phyloP scores from a whole-genome alignment of 768 basidiomycete species.

The Mycena epipterygia region DNA sequence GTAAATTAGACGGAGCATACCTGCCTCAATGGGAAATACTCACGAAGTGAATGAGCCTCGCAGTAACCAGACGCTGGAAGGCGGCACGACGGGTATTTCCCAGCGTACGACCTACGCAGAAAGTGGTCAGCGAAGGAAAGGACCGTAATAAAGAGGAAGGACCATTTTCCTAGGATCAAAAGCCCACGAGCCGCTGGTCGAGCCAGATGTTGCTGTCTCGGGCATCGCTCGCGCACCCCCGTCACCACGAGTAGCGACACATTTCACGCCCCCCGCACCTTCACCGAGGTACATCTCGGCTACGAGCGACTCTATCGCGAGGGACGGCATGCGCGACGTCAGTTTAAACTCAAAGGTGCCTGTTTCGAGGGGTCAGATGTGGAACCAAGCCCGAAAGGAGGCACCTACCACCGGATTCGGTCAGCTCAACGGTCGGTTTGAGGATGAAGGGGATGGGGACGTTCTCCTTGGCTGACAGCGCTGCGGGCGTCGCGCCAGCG shows the following conservation, averaged over 20 bases:
- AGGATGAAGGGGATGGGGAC: slow-evolving; percentile 67
- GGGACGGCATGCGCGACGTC: slow-evolving; percentile 72
- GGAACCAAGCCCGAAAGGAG: not conserved
- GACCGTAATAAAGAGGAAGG: not conserved
- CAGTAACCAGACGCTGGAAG: slow-evolving; percentile 79
- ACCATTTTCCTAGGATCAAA: slow-evolving; percentile 82
- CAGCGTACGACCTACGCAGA: slow-evolving; percentile 74
- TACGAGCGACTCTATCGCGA: slow-evolving; percentile 77
- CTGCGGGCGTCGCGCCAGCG: slow-evolving; percentile 37
- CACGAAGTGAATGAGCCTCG: slow-evolving; percentile 82
- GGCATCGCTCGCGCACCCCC: slow-evolving; percentile 55
- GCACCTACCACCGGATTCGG: slow-evolving; percentile 57
- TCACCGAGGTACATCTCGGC: slow-evolving; percentile 84
- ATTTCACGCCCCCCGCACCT: slow-evolving; percentile 79
- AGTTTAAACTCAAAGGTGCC: slow-evolving; percentile 74
- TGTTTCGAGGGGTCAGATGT: slow-evolving; percentile 38
- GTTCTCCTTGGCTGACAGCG: slow-evolving; percentile 51
- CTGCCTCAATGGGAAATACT: slow-evolving; percentile 41
- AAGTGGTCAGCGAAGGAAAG: slow-evolving; percentile 13
- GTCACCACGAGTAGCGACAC: slow-evolving; percentile 71
- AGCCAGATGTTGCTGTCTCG: slow-evolving; percentile 45
- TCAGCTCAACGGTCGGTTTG: slow-evolving; percentile 62
- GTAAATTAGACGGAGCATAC: not conserved
- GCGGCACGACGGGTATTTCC: slow-evolving; percentile 78
- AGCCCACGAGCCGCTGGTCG: slow-evolving; percentile 77